A percentile compares a stretch with the other conserved stretches of the same genome.
Conservation (phyloP, 306 rosid species). For the Argentina anserina region DNA sequence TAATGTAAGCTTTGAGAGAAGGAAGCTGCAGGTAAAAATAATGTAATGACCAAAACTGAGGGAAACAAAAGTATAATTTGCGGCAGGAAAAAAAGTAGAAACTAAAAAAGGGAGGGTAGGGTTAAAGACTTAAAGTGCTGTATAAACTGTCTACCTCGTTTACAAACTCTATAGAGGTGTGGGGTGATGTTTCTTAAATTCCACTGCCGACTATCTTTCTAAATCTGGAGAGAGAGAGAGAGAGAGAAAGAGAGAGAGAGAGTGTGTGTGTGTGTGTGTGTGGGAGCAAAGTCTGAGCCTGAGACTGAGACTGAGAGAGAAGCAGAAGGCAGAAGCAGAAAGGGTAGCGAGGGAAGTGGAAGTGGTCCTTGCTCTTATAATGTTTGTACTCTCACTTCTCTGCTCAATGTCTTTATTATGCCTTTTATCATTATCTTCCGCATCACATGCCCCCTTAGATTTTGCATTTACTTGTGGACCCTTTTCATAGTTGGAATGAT, state of each 20-base stretch:
- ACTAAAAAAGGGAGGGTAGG: neutral
- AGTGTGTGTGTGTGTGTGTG: too few relatives aligned
- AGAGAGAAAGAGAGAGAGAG: too few relatives aligned
- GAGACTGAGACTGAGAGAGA: neutral
- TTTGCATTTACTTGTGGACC: constrained; percentile 70
- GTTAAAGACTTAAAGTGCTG: constrained; percentile 7
- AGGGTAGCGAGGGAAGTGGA: neutral
- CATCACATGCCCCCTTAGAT: constrained; percentile 54
- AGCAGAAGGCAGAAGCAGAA: neutral
- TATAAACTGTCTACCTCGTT: constrained; percentile 64
- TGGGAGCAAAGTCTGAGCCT: too few relatives aligned
- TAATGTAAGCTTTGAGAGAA: neutral
- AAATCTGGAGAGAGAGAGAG: neutral
- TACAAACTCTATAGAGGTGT: constrained; percentile 48
- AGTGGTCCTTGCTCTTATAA: neutral
- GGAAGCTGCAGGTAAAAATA: neutral
- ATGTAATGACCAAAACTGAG: neutral
- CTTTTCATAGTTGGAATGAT: constrained; percentile 44
- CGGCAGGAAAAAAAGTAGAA: neutral
- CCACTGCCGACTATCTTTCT: constrained; percentile 38
- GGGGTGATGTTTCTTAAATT: constrained; percentile 70
- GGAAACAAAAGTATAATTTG: neutral
- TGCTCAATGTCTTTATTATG: constrained; percentile 29
- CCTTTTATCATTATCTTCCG: constrained; percentile 36
- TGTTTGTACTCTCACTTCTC: neutral